A percentile compares a stretch with the other conserved stretches of the same genome.
Conservation (phyloP, 345 rosid species). For the Salix arbutifolia region DNA sequence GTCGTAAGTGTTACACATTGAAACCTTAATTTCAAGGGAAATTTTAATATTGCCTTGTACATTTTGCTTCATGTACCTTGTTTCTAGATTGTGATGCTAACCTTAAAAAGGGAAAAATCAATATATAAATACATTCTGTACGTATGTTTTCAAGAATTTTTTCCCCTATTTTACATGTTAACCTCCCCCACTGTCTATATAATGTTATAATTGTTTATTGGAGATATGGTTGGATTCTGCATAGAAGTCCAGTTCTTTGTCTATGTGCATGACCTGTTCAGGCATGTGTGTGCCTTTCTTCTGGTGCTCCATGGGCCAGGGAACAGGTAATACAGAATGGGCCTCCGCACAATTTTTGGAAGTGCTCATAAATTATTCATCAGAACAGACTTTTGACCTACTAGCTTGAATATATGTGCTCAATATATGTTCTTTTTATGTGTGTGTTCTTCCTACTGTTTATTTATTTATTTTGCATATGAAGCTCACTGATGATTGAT, state of each 20-base stretch:
- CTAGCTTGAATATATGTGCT: background rate
- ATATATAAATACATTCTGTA: background rate
- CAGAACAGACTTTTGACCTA: background rate
- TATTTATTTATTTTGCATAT: too few species aligned
- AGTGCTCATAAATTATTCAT: background rate
- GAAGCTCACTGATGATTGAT: too few species aligned
- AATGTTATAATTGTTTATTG: too few species aligned
- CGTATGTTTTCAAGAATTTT: background rate
- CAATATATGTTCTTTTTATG: background rate
- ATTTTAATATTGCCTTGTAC: background rate
- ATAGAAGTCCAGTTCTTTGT: too few species aligned
- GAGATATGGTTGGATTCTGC: too few species aligned
- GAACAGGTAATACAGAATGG: background rate
- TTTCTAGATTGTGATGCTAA: background rate
- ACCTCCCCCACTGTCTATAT: background rate
- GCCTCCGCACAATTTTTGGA: background rate
- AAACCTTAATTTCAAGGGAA: background rate
- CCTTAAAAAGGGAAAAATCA: background rate
- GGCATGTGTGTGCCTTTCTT: too few species aligned
- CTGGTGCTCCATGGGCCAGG: background rate
- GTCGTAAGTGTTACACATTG: background rate
- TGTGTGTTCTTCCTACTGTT: background rate
- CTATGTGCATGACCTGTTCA: too few species aligned
- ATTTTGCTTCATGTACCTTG: background rate
- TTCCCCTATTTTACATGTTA: background rate